phyloP scores from a whole-genome alignment of 192 early-diverging fungal genomes.

The Chytriomyces hyalinus region DNA sequence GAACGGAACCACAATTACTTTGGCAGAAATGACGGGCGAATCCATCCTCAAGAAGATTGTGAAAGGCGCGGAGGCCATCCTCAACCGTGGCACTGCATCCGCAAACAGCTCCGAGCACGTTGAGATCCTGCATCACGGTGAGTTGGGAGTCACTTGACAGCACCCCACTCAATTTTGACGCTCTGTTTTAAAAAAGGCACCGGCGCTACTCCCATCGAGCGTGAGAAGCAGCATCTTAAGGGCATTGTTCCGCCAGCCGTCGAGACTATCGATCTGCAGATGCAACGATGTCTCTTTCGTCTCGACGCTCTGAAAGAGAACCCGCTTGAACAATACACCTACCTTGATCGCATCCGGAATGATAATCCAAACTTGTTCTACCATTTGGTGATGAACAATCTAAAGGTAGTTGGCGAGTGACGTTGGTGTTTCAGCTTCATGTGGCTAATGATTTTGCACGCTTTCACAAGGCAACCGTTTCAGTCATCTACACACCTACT shows the following conservation, averaged over 20 bases:
- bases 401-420: slow-evolving; percentile 19
- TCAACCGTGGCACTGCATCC: not conserved
- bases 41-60: not conserved
- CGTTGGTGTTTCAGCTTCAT: slow-evolving; percentile 29
- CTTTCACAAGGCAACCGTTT: slow-evolving; percentile 10
- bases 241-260: slow-evolving; percentile 77
- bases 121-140: slow-evolving; percentile 2
- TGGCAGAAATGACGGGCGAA: not conserved
- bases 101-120: not conserved
- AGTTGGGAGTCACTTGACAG: not conserved
- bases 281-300: slow-evolving; percentile 73
- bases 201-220: slow-evolving; percentile 50
- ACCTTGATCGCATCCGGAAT: slow-evolving; percentile 81
- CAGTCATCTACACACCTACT: slow-evolving; percentile 53
- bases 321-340: slow-evolving; percentile 83
- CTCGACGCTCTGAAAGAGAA: slow-evolving; percentile 66
- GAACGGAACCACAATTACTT: not conserved
- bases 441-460: slow-evolving; percentile 19
- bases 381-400: slow-evolving; percentile 72
- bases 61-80: not conserved
- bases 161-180: not conserved
- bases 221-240: slow-evolving; percentile 64
- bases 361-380: slow-evolving; percentile 87
- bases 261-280: slow-evolving; percentile 77
- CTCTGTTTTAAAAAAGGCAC: slow-evolving; percentile 59